Conservation (phyloP, 23 red algal species). For the Gracilaria caudata region DNA sequence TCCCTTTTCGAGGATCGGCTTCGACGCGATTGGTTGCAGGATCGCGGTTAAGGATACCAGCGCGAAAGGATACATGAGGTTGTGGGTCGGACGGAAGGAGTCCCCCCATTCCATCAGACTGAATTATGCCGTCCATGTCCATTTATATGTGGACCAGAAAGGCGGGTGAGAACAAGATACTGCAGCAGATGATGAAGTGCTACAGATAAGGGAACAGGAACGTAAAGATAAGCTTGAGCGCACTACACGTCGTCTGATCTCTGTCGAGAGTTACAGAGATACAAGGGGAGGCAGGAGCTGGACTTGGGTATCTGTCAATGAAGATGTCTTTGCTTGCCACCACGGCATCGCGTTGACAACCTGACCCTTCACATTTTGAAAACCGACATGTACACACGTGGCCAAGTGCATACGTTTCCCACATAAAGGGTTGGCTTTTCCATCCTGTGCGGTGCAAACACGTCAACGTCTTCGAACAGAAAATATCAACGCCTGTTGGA, state of each 20-base stretch:
- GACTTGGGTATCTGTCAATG: too few species aligned
- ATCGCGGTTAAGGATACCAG: constrained; percentile 50
- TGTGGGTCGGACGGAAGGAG: constrained; percentile 46
- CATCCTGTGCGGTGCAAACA: background rate
- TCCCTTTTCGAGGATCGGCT: constrained; percentile 59
- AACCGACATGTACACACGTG: background rate
- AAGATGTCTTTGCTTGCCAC: too few species aligned
- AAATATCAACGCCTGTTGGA: constrained; percentile 51
- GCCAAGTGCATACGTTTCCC: background rate
- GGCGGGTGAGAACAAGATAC: background rate
- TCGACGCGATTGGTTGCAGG: constrained; percentile 53
- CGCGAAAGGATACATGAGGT: constrained; percentile 57
- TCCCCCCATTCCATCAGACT: constrained; percentile 27
- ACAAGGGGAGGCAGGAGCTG: too few species aligned
- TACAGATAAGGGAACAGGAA: background rate
- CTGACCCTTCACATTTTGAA: background rate
- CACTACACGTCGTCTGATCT: background rate
- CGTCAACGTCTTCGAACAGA: background rate
- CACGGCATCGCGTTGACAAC: too few species aligned
- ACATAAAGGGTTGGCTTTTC: background rate
- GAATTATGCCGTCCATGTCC: constrained; percentile 14
- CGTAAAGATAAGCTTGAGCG: too few species aligned
- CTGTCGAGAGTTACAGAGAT: too few species aligned
- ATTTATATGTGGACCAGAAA: background rate
- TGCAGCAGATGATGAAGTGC: background rate